A percentile compares a stretch with the other conserved stretches of the same genome.
These are phyloP conservation scores for Sphagnurus paluster DNA, from an alignment of 1,284 basidiomycete genomes.

Conservation along the genomic window DNA sequence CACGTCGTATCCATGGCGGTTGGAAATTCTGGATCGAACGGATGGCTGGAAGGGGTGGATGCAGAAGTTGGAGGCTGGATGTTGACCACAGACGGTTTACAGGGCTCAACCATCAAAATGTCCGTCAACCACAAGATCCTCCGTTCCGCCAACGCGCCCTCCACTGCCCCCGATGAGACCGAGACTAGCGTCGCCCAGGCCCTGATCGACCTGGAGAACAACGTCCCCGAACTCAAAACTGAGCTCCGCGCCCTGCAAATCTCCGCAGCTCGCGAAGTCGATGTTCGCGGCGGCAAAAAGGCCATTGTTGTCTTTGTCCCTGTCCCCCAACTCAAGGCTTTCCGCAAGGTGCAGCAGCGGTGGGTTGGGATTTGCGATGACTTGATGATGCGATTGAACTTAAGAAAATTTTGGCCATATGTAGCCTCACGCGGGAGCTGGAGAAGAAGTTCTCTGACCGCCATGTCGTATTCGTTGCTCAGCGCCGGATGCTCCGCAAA, in stretches of 20 bases:
- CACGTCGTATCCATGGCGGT: slow-evolving; percentile 20
- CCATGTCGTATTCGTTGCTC: slow-evolving; percentile 98
- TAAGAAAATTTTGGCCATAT: slow-evolving; percentile 9
- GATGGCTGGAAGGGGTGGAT: slow-evolving; percentile 39
- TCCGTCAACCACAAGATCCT: slow-evolving; percentile 85
- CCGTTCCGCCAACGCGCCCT: slow-evolving; percentile 95
- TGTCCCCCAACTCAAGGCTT: slow-evolving; percentile 96
- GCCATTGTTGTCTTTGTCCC: slow-evolving; percentile 99
- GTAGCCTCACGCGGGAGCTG: slow-evolving; percentile 94
- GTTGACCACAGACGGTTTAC: slow-evolving; percentile 37
- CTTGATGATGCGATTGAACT: slow-evolving; percentile 10
- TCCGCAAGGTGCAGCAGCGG: slow-evolving; percentile 98
- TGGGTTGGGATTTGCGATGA: slow-evolving; percentile 42
- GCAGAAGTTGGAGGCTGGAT: slow-evolving; percentile 42
- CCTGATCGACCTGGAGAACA: slow-evolving; percentile 96
- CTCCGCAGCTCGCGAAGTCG: slow-evolving; percentile 97
- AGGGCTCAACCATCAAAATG: slow-evolving; percentile 57
- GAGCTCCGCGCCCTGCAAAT: slow-evolving; percentile 97
- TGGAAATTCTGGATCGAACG: slow-evolving; percentile 20
- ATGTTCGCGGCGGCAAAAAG: slow-evolving; percentile 99
- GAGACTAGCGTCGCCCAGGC: slow-evolving; percentile 96
- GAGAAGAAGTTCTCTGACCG: slow-evolving; percentile 99
- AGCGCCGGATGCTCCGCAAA: slow-evolving; percentile 98
- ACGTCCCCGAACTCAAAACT: slow-evolving; percentile 95
- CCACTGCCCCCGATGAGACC: slow-evolving; percentile 86